Conservation (phyloP, 768 basidiomycete species). For the Lanmaoa rubissima region DNA sequence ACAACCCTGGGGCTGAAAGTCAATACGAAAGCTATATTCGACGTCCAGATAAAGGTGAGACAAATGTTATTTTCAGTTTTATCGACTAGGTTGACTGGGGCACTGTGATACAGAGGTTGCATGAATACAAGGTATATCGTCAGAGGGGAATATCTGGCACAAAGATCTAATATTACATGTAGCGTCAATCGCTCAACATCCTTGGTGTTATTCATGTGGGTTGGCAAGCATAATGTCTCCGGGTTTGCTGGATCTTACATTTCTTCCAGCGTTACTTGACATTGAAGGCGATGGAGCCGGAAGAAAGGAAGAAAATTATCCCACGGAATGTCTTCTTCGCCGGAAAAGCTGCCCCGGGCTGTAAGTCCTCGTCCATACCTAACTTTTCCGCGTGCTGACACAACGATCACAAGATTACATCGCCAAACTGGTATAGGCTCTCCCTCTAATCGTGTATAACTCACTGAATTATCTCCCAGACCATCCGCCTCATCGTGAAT, state of each 20-base stretch:
- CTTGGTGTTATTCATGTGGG: slow-evolving; percentile 83
- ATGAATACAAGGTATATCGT: slow-evolving; percentile 79
- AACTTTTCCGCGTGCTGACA: slow-evolving; percentile 3
- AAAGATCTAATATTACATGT: slow-evolving; percentile 1
- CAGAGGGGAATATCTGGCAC: neutral
- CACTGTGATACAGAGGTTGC: slow-evolving; percentile 59
- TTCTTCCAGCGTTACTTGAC: slow-evolving; percentile 68
- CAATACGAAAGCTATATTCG: slow-evolving; percentile 79
- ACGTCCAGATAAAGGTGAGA: slow-evolving; percentile 83
- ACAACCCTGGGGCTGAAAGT: slow-evolving; percentile 65
- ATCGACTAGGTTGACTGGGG: neutral
- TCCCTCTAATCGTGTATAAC: neutral
- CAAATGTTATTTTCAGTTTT: neutral
- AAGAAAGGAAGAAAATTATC: slow-evolving; percentile 76
- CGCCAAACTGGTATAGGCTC: slow-evolving; percentile 69
- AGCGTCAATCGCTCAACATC: slow-evolving; percentile 95
- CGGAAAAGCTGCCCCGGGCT: slow-evolving; percentile 94
- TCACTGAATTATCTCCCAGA: slow-evolving; percentile 38
- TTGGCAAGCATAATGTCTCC: neutral
- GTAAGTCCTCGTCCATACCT: slow-evolving; percentile 40
- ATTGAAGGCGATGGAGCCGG: slow-evolving; percentile 76
- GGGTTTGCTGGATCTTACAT: neutral
- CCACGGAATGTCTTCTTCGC: slow-evolving; percentile 96
- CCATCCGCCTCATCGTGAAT: slow-evolving; percentile 92
- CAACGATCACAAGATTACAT: slow-evolving; percentile 61